A percentile compares a stretch with the other conserved stretches of the same genome.
Conservation (phyloP, 2,329 filamentous ascomycete genomes). For the Bipolaris gigantea region DNA sequence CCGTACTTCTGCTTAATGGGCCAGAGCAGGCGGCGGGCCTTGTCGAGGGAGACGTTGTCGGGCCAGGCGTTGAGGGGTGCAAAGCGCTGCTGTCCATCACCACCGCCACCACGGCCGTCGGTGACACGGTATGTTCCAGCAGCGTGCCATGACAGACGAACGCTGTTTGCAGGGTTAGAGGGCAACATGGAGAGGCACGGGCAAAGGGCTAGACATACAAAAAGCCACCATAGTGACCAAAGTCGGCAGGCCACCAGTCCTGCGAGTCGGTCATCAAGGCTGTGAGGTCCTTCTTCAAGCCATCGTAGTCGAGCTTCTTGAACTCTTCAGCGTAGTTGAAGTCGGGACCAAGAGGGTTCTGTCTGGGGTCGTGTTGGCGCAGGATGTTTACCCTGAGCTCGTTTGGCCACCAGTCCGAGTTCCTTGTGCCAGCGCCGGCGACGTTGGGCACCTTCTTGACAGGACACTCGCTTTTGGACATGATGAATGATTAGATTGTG, state of each 20-base stretch:
- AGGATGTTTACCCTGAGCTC: slow-evolving; percentile 70
- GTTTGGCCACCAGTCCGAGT: slow-evolving; percentile 75
- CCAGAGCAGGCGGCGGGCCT: slow-evolving; percentile 77
- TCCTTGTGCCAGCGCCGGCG: slow-evolving; percentile 66
- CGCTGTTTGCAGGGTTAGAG: slow-evolving; percentile 32
- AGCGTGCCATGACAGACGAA: slow-evolving; percentile 81
- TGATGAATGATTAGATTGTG: slow-evolving; percentile 28
- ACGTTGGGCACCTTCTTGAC: slow-evolving; percentile 40
- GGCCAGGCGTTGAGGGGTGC: slow-evolving; percentile 82
- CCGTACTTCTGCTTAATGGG: slow-evolving; percentile 85
- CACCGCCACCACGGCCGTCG: slow-evolving; percentile 75
- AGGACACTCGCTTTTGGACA: slow-evolving; percentile 42
- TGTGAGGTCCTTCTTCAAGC: slow-evolving; percentile 72
- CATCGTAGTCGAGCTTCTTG: slow-evolving; percentile 70
- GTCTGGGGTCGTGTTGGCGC: slow-evolving; percentile 66
- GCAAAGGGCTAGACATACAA: slow-evolving; percentile 49
- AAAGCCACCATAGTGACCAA: slow-evolving; percentile 77
- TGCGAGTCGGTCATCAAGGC: slow-evolving; percentile 76
- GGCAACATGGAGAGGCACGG: background rate
- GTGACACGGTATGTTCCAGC: slow-evolving; percentile 76
- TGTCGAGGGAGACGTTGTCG: slow-evolving; percentile 77
- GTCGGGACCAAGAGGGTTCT: slow-evolving; percentile 65
- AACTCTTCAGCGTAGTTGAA: slow-evolving; percentile 76
- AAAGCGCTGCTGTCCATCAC: slow-evolving; percentile 75
- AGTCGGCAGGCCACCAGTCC: slow-evolving; percentile 81